Base-by-base conservation (phyloP, 225 moss, liverwort and hornwort genomes). In the Physcomitrium patens region DNA sequence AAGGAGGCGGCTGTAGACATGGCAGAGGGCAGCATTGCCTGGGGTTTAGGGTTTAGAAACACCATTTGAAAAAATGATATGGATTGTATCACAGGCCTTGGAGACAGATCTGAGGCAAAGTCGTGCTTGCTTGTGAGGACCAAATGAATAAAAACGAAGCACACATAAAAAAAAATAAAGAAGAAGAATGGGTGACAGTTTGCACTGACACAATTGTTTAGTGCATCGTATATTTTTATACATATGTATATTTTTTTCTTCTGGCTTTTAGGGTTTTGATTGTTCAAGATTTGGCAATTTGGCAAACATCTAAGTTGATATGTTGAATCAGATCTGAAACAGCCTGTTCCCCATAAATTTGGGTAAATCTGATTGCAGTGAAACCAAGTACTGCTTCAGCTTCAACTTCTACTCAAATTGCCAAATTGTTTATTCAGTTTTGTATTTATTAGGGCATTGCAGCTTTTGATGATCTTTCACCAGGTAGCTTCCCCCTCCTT, bases 271-370 rank as follows among this genome's bases (percentile, higher is more conserved):
- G 22, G 15, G 50, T 41, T 37, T 14, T 8, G 52, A 52, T 69
- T 43, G 44, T 13, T 26, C n/a, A n/a, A 1, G 50, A 72, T 78
- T 60, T 52, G 51, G 72, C 27, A 12, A 7, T 37, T 37, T 37
- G 22, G 45, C 58, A 60, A 74, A 60, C 59, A 69, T 77, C 77
- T 13, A 82, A 74, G 37, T 74, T 77, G 82, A 78, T 82, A 23
- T 4, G 47, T 37, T 82, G 18, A 82, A 82, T 82, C 78, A 59
- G 43, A 82, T 82, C 78, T 67, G n/a, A 61, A 66, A 45, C 27
- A 62, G 68, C 41, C 50, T 68, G 77, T 62, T 77, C 77, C 0
- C 77, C 0, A 8, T 24, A 5, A 62, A 63, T 44, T 73, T 20
- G 31, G 10, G 63, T 41, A 67, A 77, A 81, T 81, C 81, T 0